Base-by-base conservation (phyloP, 2,329 filamentous ascomycete species). In the Hypoxylon sp. region DNA sequence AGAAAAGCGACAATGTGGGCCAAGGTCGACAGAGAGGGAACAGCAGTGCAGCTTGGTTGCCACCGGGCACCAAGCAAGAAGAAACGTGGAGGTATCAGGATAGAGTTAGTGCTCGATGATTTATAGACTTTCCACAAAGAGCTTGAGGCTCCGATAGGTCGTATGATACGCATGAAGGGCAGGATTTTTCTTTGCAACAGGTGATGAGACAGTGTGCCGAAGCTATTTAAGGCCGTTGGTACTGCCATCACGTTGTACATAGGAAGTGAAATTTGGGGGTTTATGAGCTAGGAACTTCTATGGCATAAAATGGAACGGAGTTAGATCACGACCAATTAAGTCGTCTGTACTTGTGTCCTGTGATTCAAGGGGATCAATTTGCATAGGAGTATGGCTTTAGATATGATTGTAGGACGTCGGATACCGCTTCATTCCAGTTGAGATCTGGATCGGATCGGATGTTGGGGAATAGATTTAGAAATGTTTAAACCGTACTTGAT, bases 1-100 rank as follows among this genome's bases (percentile, higher is more conserved):
- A 90, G 79, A 86, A 87, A 80, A 83, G 83, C 57, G 86, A 90
- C 66, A 85, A 87, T 56, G 68, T 74, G 45, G 78, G 79, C 21
- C 77, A 74, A 65, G 77, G 79, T 2, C 79, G 82, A 38, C 78
- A 79, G 19, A 82, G 85, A 50, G 82, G 82, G 14, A 74, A 72
- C 50, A 85, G 82, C 73, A 85, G 85, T 70, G 82, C 83, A 28
- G 79, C 80, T 34, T 95, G 92, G 89, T 81, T 97, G 64, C 87
- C 91, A 17, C 90, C 91, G 0, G 93, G 93, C 6, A 97, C 93
- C 1, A 94, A 89, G 76, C 92, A 95, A 78, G 92, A 97, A 78
- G 91, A 93, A 56, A 97, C 93, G 1, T 97, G 94, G 94, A 84
- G 83, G 70, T 77, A 78, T 25, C 80, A 78, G 60, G 86, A 88